phyloP scores from a whole-genome alignment of 2,329 filamentous ascomycete genomes.

The Aspergillus proliferans region DNA sequence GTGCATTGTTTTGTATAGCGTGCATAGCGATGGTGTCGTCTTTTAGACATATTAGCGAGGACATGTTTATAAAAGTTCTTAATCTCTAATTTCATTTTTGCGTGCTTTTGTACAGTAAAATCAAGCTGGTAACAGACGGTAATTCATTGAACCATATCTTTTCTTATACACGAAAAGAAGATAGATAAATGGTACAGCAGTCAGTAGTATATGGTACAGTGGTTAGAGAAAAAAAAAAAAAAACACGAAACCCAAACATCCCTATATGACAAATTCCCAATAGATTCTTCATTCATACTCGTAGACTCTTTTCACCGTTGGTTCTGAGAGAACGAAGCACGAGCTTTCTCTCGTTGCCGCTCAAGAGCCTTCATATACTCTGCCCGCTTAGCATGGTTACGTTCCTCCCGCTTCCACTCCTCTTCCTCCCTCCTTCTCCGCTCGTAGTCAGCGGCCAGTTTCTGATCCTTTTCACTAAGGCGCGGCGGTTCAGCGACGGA shows the following conservation, averaged over 20 bases:
- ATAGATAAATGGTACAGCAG: not conserved
- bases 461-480: slow-evolving; percentile 26
- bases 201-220: not conserved
- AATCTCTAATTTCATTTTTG: too few species aligned
- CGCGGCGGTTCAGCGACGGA: slow-evolving; percentile 14
- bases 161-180: not conserved
- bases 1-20: not conserved
- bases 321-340: slow-evolving; percentile 4
- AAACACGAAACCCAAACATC: not conserved
- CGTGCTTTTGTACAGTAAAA: too few species aligned
- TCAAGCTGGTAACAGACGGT: too few species aligned
- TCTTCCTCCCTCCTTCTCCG: slow-evolving; percentile 21
- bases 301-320: not conserved
- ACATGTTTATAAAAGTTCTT: too few species aligned
- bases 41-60: not conserved
- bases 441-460: slow-evolving; percentile 25
- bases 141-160: not conserved
- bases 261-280: not conserved
- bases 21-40: not conserved
- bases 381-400: slow-evolving; percentile 28
- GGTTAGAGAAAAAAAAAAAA: not conserved
- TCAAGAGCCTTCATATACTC: slow-evolving; percentile 20
- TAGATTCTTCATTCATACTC: not conserved
- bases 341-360: slow-evolving; percentile 19
- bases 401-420: slow-evolving; percentile 27